Evolutionary conservation across 2,329 filamentous ascomycete species (phyloP), one percentile per base, ranked within the genome.

Genomic region (Diaporthe sp.): DNA sequence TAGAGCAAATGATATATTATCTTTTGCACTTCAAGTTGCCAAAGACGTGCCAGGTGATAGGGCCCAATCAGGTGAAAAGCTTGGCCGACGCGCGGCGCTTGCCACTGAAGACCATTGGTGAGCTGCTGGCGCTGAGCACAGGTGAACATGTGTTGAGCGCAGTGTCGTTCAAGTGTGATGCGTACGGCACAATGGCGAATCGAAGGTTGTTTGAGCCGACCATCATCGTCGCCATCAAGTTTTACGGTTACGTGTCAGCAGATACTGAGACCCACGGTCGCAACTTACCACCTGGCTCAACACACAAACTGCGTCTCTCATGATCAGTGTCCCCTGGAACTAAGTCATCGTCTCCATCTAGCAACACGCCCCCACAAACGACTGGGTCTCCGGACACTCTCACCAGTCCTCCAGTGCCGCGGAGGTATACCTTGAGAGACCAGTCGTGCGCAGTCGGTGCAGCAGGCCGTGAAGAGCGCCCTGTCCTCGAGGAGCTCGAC

Each of bases 401-500:
- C 49, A 13, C 9, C 42, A 37, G 55, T 37, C 71, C 25, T 65
- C 57, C 51, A 65, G 47, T 65, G 34, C 20, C 34, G 12, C 34
- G 71, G 71, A 9, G 15, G 57, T 12, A 22, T 8, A 4, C 55
- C 55, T 31, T 13, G 12, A 22, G 47, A 51, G 25, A 65, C 20
- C n/a, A 55, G 47, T 6, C 58, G 71, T 13, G 71, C n/a, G 25
- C 55, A 74, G 47, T 65, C 57, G 20, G 37, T 58, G 15, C 75
- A 74, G 71, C 75, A 76, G 39, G 37, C 71, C 15, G 34, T 73
- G 63, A 71, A 55, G 44, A 61, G 17, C 7, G 34, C 4, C 63
- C 39, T 28, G 47, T 53, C 61, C 37, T 76, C 47, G 55, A 57
- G 12, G 44, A n/a, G 47, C 28, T 49, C 60, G 10, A 71, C 8